Evolutionary conservation across 2,329 filamentous ascomycete genomes (phyloP), one percentile per base, ranked within the genome.

Genomic region (Beauveria sp.): DNA sequence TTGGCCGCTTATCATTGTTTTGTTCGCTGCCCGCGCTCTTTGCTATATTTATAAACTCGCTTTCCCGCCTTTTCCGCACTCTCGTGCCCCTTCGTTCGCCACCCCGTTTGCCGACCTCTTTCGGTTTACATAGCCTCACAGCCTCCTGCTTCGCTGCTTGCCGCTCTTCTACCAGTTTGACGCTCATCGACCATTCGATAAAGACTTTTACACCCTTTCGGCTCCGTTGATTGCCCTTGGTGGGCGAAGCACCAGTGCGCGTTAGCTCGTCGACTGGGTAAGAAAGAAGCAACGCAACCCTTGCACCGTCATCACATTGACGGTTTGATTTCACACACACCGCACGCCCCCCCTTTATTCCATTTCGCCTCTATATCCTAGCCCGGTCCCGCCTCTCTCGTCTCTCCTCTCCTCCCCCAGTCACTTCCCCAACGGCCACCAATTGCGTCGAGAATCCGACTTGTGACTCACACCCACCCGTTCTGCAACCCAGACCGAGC

Each of bases 381-480:
- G 47, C 24, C 30, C 22, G 18, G 46, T 50, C 43, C 43, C 52
- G 59, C 52, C 44, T 43, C 52, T 61, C 34, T 41, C 26, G 20
- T 40, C 44, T 18, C 44, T 40, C 44, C 34, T 37, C 5, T 40
- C 26, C 6, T 44, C 41, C 20, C 44, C 62, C 62, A 63, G 62
- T 66, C 56, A 16, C 50, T 48, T 44, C 14, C 46, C 44, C 47
- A 28, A 20, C 53, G 40, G 14, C 62, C 63, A 54, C 61, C 66
- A 61, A 63, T 66, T 64, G 66, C 66, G 68, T 63, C 65, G 66
- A 64, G 68, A 68, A 66, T 60, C 64, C 59, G 66, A 63, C 66
- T 58, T 70, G 71, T 72, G 71, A 73, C 69, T 72, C 71, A 73
- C 65, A 62, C 66, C 64, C 66, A 58, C 18, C 67, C 64, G 66